Conservation (phyloP, 2,329 filamentous ascomycete species). For the Trichoderma asperellum region DNA sequence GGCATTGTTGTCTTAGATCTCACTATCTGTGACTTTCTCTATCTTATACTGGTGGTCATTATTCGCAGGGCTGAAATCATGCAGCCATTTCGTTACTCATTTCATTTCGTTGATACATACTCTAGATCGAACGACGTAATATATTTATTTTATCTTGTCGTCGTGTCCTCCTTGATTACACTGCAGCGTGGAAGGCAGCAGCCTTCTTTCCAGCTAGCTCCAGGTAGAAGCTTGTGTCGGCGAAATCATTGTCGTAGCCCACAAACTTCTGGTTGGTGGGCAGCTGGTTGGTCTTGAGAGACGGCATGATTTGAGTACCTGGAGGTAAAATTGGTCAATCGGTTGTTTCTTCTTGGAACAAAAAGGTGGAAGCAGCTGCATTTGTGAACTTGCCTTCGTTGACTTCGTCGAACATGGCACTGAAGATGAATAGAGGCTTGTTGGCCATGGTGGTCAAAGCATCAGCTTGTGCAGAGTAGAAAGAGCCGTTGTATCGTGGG, state of each 20-base stretch:
- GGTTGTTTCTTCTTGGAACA: too few relatives aligned
- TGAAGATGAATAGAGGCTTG: constrained; percentile 25
- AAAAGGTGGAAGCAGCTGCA: too few relatives aligned
- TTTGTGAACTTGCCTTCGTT: constrained; percentile 8
- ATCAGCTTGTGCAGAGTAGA: constrained; percentile 16
- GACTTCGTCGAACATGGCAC: constrained; percentile 27
- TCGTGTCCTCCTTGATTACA: background rate
- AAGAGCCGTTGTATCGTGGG: constrained; percentile 21
- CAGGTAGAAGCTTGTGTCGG: constrained; percentile 23
- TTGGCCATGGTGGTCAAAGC: constrained; percentile 21
- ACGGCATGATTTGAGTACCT: constrained; percentile 23
- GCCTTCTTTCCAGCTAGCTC: constrained; percentile 19
- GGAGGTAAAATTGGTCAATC: background rate
- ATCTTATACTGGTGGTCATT: background rate
- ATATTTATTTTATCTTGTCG: background rate
- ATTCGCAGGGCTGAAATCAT: background rate
- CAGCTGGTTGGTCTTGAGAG: constrained; percentile 20
- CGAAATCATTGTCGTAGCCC: constrained; percentile 17
- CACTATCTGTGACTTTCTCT: background rate
- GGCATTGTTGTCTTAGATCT: background rate
- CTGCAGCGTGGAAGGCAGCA: constrained; percentile 18
- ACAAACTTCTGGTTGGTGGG: constrained; percentile 26
- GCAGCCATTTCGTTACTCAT: background rate
- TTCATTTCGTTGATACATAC: background rate
- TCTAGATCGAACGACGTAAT: background rate